phyloP scores from a whole-genome alignment of 129 eudicot genomes.

The Saussurea involucrata region DNA sequence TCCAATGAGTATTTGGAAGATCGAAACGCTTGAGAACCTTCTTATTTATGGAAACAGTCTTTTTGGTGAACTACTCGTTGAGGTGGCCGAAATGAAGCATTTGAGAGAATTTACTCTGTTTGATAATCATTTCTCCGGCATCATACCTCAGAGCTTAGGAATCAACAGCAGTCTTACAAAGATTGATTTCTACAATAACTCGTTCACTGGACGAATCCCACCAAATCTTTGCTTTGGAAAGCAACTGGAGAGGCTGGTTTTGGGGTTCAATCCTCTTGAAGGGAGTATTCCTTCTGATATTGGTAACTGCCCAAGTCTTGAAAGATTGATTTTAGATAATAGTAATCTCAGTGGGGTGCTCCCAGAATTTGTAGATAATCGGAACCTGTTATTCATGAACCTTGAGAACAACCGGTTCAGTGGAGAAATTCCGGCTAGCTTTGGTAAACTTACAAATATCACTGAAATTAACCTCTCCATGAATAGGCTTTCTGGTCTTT shows the following conservation, averaged over 20 bases:
- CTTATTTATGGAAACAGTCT: conserved; percentile 54
- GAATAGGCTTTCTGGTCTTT: conserved; percentile 50
- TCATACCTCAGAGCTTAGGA: conserved; percentile 71
- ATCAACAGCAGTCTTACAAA: conserved; percentile 49
- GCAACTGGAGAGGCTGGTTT: conserved; percentile 39
- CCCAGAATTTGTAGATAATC: conserved; percentile 54
- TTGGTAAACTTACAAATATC: conserved; percentile 41
- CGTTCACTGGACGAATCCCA: conserved; percentile 71
- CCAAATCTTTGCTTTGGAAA: conserved; percentile 67
- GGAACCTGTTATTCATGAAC: conserved; percentile 41
- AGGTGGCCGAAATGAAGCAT: conserved; percentile 44
- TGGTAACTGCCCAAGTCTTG: conserved; percentile 57
- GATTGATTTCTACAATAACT: conserved; percentile 62
- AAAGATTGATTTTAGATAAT: conserved; percentile 45
- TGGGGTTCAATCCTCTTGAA: conserved; percentile 55
- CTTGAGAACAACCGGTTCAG: conserved; percentile 46
- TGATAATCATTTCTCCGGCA: conserved; percentile 60
- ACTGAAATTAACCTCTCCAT: conserved; percentile 47
- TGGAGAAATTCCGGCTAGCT: conserved; percentile 57
- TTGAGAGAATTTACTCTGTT: conserved; percentile 44
- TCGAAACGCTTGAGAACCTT: conserved; percentile 48
- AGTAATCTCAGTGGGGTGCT: conserved; percentile 61
- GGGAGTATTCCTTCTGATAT: conserved; percentile 62
- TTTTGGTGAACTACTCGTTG: conserved; percentile 57
- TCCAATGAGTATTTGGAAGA: conserved; percentile 66